Evolutionary conservation across 805 yeast species (phyloP), one percentile per base, ranked within the genome.

Genomic region (Candida hungchunana): DNA sequence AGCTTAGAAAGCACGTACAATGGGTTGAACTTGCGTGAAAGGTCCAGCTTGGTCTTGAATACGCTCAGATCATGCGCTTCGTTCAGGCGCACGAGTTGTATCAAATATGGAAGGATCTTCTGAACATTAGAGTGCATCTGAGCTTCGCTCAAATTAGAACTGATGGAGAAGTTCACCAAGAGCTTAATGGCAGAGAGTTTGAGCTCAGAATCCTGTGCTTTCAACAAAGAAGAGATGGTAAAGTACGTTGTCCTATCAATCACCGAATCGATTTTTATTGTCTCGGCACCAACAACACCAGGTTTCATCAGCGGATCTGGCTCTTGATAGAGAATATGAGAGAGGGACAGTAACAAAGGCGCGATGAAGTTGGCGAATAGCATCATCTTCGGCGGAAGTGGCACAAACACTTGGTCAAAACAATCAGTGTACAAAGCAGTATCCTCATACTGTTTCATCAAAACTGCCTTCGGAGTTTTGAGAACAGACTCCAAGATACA

Each of bases 1-100:
- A 65, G 46, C 24, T 52, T 53, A 1, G 67, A 60, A 11, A 66
- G 31, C 8, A 62, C 47, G 33, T 54, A 53, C 6, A 63, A 40
- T 6, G 69, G 67, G 20, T 53, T 51, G 32, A 46, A 50, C 7
- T 41, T 40, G 22, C 46, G 44, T 14, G 51, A 46, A n/a, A 46
- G 32, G 25, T 40, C 42, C 30, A 42, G 27, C 23, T 37, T 38
- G 26, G 48, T 43, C 26, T 47, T 45, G 32, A 41, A 51, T 2
- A 43, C 43, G 7, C 10, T 29, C 18, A 51, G 28, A 34, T 20
- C 34, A 26, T 28, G 32, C 12, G 36, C 7, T 9, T 50, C 49
- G 22, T 41, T 40, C 7, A 48, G 29, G 10, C 44, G 45, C n/a
- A 48, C 46, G 26, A 51, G 28, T 21, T 50, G 49, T 11, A 53